These are phyloP conservation scores for Bryum argenteum DNA, from an alignment of 225 moss, liverwort and hornwort species.

Conservation along the genomic window DNA sequence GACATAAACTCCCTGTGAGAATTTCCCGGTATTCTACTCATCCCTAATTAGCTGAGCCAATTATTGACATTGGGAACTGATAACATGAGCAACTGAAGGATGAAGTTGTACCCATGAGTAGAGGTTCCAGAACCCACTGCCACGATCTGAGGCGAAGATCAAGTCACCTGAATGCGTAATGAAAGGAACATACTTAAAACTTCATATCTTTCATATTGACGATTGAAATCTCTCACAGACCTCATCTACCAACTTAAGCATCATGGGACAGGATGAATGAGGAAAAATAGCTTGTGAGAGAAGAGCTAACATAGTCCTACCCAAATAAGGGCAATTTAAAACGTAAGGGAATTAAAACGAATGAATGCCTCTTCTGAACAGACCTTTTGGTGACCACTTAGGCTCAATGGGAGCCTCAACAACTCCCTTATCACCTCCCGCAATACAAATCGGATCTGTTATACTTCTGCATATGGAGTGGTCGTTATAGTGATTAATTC, in stretches of 20 bases:
- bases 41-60: constrained; percentile 1
- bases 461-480: constrained; percentile 52
- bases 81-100: background rate
- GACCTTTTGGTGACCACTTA: constrained; percentile 87
- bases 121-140: constrained; percentile 88
- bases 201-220: background rate
- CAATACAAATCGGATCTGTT: constrained; percentile 65
- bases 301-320: background rate
- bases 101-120: constrained; percentile 71
- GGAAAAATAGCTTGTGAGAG: background rate
- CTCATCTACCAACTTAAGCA: constrained; percentile 12
- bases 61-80: background rate
- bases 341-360: background rate
- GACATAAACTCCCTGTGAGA: constrained; percentile 1
- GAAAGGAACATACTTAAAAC: background rate
- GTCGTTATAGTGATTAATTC: constrained; percentile 11
- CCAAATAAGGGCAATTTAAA: background rate
- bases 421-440: constrained; percentile 62
- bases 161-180: constrained; percentile 66
- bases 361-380: constrained; percentile 7
- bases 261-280: constrained; percentile 17
- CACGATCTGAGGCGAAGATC: constrained; percentile 86
- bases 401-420: constrained; percentile 84
- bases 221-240: constrained; percentile 1
- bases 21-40: background rate